A percentile compares a stretch with the other conserved stretches of the same genome.
These are phyloP conservation scores for Trematosphaeria pertusa DNA, from an alignment of 2,329 filamentous ascomycete species.

Conservation along the genomic window DNA sequence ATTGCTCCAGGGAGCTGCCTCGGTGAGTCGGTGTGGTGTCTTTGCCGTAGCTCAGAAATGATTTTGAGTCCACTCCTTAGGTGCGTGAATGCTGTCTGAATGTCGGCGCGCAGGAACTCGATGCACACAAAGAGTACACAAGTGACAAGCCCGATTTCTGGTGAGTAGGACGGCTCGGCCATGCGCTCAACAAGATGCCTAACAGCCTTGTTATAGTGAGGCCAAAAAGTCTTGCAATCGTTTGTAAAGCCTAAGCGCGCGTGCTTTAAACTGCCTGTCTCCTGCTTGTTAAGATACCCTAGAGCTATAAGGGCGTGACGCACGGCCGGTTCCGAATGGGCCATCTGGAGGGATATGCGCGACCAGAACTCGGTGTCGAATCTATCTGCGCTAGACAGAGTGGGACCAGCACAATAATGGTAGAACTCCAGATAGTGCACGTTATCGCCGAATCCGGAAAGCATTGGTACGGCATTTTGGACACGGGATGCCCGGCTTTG, in stretches of 20 bases:
- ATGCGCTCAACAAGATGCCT: conserved; percentile 40
- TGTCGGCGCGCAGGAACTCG: conserved; percentile 53
- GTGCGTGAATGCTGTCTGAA: conserved; percentile 50
- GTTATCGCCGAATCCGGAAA: conserved; percentile 21
- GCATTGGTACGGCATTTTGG: conserved; percentile 11
- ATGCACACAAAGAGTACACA: conserved; percentile 55
- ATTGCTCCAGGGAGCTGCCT: too few species aligned
- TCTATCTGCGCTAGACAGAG: conserved; percentile 38
- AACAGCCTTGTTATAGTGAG: conserved; percentile 54
- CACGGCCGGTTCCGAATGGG: conserved; percentile 50
- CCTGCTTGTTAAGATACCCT: conserved; percentile 41
- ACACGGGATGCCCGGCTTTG: conserved; percentile 8
- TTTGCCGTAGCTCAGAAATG: conserved; percentile 21
- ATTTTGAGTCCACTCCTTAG: conserved; percentile 54
- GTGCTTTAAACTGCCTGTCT: conserved; percentile 29
- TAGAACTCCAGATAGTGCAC: conserved; percentile 51
- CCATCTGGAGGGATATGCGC: conserved; percentile 50
- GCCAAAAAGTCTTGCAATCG: conserved; percentile 37
- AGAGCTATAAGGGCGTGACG: conserved; percentile 54
- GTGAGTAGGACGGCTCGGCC: conserved; percentile 37
- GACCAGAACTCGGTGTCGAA: conserved; percentile 52
- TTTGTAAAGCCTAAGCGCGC: conserved; percentile 18
- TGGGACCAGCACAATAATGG: conserved; percentile 45
- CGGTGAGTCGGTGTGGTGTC: too few species aligned
- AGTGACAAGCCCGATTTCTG: conserved; percentile 49